Percentiles rank a stretch among this genome's conserved stretches.
phyloP scores from a whole-genome alignment of 106 monocot genomes.

The Dendrobium huoshanense region DNA sequence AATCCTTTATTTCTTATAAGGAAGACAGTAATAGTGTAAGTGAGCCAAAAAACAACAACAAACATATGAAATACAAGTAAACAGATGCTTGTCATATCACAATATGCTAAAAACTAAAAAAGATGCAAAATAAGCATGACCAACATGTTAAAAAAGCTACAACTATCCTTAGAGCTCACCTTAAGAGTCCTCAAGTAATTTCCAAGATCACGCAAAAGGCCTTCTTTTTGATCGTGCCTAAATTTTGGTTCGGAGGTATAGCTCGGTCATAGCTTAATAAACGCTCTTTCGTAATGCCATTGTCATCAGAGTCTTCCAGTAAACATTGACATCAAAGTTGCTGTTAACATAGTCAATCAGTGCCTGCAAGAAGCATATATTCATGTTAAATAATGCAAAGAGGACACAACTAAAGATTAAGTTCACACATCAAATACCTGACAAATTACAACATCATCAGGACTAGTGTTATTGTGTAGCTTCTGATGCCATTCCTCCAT shows the following conservation, averaged over 20 bases:
- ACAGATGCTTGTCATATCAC: background rate
- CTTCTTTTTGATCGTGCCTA: slow-evolving; percentile 71
- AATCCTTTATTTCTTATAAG: background rate
- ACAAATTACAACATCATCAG: slow-evolving; percentile 97
- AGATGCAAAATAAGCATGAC: background rate
- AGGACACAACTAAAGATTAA: background rate
- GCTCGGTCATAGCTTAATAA: slow-evolving; percentile 91
- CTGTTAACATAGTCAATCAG: slow-evolving; percentile 79
- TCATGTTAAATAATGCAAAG: slow-evolving; percentile 2
- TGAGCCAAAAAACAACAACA: background rate
- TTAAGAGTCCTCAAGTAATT: slow-evolving; percentile 89
- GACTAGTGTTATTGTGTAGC: slow-evolving; percentile 97
- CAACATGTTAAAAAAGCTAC: background rate
- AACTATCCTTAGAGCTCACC: slow-evolving; percentile 33
- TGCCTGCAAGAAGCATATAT: slow-evolving; percentile 49
- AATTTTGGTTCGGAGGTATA: slow-evolving; percentile 91
- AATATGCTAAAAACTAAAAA: background rate
- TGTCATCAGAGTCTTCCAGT: slow-evolving; percentile 75
- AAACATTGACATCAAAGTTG: slow-evolving; percentile 74
- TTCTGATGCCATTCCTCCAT: slow-evolving; percentile 99
- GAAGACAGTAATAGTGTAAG: background rate
- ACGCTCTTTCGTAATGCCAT: slow-evolving; percentile 89
- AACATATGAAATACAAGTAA: background rate
- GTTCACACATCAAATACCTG: slow-evolving; percentile 50
- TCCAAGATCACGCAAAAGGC: slow-evolving; percentile 82